These are phyloP conservation scores for Starmerella apis DNA, from an alignment of 805 yeast genomes.

Conservation along the genomic window DNA sequence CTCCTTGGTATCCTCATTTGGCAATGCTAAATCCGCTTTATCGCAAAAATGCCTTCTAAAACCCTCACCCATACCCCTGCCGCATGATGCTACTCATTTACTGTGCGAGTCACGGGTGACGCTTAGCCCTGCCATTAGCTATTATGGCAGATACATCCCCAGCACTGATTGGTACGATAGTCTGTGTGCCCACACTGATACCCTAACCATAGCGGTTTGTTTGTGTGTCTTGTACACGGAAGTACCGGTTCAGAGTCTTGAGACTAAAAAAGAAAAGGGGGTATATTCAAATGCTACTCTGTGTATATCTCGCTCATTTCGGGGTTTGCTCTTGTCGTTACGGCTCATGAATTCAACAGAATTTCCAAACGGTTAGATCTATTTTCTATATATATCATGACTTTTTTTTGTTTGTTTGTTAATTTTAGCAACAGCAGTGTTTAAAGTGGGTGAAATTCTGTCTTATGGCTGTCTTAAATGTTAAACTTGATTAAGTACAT, in stretches of 20 bases:
- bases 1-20: neutral
- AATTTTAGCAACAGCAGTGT: too few relatives aligned
- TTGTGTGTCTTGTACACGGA: neutral
- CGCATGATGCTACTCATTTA: neutral
- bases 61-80: slow-evolving; percentile 4
- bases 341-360: too few relatives aligned
- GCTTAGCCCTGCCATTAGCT: slow-evolving; percentile 5
- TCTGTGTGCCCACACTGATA: neutral
- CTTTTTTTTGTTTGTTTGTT: too few relatives aligned
- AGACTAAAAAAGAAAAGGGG: too few relatives aligned
- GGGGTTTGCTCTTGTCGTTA: too few relatives aligned
- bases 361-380: too few relatives aligned
- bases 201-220: neutral
- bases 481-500: too few relatives aligned
- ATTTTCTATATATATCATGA: too few relatives aligned
- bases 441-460: too few relatives aligned
- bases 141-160: neutral
- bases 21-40: slow-evolving; percentile 1
- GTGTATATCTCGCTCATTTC: too few relatives aligned
- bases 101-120: neutral
- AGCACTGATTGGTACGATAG: neutral
- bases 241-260: neutral
- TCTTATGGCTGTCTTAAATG: too few relatives aligned
- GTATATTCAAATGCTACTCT: too few relatives aligned
- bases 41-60: neutral